These are phyloP conservation scores for Pseudisothecium myosuroides DNA, from an alignment of 225 moss, liverwort and hornwort genomes.

Conservation along the genomic window DNA sequence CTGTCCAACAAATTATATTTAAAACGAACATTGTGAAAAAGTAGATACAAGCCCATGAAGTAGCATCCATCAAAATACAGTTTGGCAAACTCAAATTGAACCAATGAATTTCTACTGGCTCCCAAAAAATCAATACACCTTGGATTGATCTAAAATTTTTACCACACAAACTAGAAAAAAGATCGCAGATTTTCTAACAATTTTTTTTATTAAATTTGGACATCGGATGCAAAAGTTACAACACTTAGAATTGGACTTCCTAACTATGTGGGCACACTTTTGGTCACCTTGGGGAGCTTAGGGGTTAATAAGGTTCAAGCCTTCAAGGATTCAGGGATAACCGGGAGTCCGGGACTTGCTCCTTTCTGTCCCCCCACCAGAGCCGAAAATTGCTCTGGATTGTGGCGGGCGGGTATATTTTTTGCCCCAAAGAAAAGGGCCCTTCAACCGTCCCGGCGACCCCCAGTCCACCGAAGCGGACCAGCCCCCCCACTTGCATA, in stretches of 20 bases:
- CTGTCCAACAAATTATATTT: too few species aligned
- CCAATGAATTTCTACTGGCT: accelerated
- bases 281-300: too few species aligned
- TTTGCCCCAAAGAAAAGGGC: background rate
- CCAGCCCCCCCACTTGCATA: background rate
- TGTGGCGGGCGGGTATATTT: background rate
- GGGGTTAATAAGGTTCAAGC: too few species aligned
- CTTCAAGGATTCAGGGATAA: too few species aligned
- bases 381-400: background rate
- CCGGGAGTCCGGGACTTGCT: too few species aligned
- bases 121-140: background rate
- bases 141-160: background rate
- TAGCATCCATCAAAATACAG: accelerated
- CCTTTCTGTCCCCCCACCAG: too few species aligned
- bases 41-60: background rate
- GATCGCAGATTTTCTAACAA: accelerated
- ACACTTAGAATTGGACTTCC: background rate
- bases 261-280: background rate
- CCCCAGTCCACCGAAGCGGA: background rate
- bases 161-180: background rate
- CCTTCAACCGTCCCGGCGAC: background rate
- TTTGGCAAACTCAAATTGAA: background rate
- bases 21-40: too few species aligned
- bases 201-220: background rate
- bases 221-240: background rate